A percentile compares a stretch with the other conserved stretches of the same genome.
phyloP scores from a whole-genome alignment of 371 early-diverging fungal species.

The Apophysomyces sp. region DNA sequence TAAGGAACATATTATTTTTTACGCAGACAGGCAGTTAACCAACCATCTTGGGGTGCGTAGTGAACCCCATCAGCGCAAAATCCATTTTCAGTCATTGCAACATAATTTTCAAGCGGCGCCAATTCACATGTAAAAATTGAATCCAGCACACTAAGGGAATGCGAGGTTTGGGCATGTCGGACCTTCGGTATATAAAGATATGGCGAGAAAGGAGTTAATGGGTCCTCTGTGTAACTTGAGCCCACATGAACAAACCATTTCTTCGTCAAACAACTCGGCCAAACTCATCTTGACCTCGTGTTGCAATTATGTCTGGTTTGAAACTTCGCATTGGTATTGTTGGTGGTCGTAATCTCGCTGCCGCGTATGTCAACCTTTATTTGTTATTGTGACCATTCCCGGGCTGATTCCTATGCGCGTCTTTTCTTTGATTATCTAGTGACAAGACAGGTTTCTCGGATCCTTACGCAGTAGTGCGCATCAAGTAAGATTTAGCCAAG shows the following conservation, averaged over 20 bases:
- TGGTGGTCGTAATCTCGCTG: conserved; percentile 26
- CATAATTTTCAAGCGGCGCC: too few species aligned
- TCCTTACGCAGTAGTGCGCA: conserved; percentile 56
- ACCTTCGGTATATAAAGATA: not conserved
- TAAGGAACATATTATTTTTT: too few species aligned
- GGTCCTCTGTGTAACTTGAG: not conserved
- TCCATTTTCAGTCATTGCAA: too few species aligned
- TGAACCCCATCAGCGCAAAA: too few species aligned
- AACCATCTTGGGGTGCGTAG: too few species aligned
- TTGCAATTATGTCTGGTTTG: conserved; percentile 19
- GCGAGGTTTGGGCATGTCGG: too few species aligned
- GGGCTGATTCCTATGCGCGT: not conserved
- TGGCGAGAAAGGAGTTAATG: not conserved
- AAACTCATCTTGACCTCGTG: not conserved
- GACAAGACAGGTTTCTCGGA: conserved; percentile 66
- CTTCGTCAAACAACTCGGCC: not conserved
- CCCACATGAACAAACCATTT: conserved; percentile 1
- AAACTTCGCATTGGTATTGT: conserved; percentile 29
- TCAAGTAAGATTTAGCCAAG: conserved; percentile 41
- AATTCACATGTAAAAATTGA: too few species aligned
- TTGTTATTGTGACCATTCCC: not conserved
- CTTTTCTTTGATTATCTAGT: conserved; percentile 8
- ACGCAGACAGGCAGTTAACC: too few species aligned
- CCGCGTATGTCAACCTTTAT: conserved; percentile 26
- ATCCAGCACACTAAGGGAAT: too few species aligned